A percentile compares a stretch with the other conserved stretches of the same genome.
These are phyloP conservation scores for Floccularia luteovirens DNA, from an alignment of 768 basidiomycete genomes.

Conservation along the genomic window DNA sequence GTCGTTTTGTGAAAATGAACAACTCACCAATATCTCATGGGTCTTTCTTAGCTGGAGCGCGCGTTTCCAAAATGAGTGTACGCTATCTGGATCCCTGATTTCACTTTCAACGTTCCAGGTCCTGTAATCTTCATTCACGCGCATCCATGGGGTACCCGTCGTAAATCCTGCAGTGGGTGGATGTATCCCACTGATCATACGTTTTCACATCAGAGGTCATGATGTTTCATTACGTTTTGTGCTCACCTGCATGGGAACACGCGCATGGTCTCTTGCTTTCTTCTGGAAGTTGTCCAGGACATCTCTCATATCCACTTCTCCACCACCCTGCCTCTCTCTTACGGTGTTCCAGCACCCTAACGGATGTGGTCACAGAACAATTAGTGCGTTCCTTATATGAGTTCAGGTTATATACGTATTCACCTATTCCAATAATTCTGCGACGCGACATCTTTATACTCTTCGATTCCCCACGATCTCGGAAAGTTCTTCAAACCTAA, in stretches of 20 bases:
- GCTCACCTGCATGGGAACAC: constrained; percentile 61
- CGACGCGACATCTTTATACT: constrained; percentile 65
- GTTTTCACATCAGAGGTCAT: background rate
- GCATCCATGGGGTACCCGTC: constrained; percentile 64
- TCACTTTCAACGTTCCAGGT: constrained; percentile 50
- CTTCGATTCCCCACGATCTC: constrained; percentile 55
- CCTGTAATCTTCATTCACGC: constrained; percentile 61
- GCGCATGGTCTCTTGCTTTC: constrained; percentile 66
- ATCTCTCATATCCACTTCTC: constrained; percentile 54
- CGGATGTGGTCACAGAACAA: background rate
- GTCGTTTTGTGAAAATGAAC: too few species aligned
- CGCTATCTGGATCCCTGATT: constrained; percentile 38
- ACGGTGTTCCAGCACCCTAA: constrained; percentile 32
- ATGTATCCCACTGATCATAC: constrained; percentile 43
- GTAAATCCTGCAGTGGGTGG: constrained; percentile 58
- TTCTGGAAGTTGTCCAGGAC: constrained; percentile 46
- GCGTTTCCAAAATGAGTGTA: constrained; percentile 53
- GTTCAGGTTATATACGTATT: constrained; percentile 11
- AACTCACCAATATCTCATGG: constrained; percentile 43
- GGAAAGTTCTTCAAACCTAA: constrained; percentile 62
- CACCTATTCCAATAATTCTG: constrained; percentile 53
- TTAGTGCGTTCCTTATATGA: background rate
- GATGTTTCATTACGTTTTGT: background rate
- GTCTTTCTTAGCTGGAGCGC: constrained; percentile 46
- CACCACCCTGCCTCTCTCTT: constrained; percentile 19